Conservation (phyloP, 805 yeast species). For the Saturnispora silvae region DNA sequence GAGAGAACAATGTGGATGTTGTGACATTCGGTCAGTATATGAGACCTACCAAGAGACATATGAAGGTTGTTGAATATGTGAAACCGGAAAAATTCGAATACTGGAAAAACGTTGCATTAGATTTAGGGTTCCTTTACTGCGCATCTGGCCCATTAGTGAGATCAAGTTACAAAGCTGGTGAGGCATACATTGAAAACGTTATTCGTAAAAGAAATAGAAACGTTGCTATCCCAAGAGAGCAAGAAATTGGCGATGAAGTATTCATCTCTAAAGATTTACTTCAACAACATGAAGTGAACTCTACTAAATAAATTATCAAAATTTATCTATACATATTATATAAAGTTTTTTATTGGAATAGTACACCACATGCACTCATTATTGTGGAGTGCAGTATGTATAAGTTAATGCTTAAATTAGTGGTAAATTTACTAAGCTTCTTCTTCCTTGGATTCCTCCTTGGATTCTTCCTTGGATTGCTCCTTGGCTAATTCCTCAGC, state of each 20-base stretch:
- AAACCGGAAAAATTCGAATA: conserved; percentile 89
- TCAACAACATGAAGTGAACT: conserved; percentile 1
- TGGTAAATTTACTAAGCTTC: too few species aligned
- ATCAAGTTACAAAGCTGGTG: conserved; percentile 97
- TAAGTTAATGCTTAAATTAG: too few species aligned
- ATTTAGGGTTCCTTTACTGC: conserved; percentile 88
- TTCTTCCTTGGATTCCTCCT: too few species aligned
- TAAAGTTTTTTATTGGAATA: neutral
- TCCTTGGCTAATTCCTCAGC: conserved; percentile 21
- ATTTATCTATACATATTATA: too few species aligned
- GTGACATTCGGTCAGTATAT: conserved; percentile 98
- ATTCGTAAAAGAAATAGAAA: conserved; percentile 58
- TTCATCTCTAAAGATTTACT: conserved; percentile 20
- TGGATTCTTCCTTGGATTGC: conserved; percentile 16
- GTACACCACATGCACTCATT: too few species aligned
- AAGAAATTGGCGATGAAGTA: conserved; percentile 24
- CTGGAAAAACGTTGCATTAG: conserved; percentile 82
- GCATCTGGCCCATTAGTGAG: conserved; percentile 97
- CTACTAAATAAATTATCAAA: too few species aligned
- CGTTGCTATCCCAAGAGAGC: conserved; percentile 25
- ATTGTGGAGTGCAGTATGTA: too few species aligned
- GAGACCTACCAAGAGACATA: conserved; percentile 98
- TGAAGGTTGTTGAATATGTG: conserved; percentile 94
- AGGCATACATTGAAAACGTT: conserved; percentile 90
- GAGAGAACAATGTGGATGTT: conserved; percentile 75